Evolutionary conservation across 257 asterid species (phyloP).

Genomic region (Nicotiana obtusifolia): DNA sequence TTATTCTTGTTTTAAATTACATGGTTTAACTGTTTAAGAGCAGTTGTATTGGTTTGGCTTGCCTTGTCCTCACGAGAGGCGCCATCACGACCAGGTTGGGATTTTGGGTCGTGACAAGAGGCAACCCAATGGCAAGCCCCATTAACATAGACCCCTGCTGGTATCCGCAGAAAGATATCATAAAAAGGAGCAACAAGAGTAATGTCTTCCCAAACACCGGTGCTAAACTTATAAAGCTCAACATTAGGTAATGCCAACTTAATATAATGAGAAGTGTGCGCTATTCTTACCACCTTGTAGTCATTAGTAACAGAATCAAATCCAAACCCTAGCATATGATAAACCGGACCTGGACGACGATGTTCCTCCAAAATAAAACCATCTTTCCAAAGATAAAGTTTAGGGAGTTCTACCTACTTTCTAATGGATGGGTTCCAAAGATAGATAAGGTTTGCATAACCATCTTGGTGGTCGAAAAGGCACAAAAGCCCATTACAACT

Average conservation of each 20-base stretch:
- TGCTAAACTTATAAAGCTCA: neutral
- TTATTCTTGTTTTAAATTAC: too few relatives aligned
- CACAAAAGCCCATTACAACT: neutral
- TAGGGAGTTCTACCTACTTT: too few relatives aligned
- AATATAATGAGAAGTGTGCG: neutral
- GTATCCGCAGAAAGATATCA: neutral
- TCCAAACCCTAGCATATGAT: neutral
- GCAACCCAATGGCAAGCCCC: neutral
- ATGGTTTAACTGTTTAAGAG: too few relatives aligned
- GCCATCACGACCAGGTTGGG: too few relatives aligned
- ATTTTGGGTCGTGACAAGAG: too few relatives aligned
- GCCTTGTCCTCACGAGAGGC: too few relatives aligned
- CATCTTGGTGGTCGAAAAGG: neutral
- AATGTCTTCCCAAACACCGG: neutral
- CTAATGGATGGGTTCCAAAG: neutral
- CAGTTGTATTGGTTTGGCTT: too few relatives aligned
- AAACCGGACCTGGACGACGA: neutral
- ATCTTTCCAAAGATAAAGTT: neutral
- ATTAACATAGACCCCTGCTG: neutral
- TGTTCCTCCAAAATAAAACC: too few relatives aligned
- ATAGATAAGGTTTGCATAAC: neutral
- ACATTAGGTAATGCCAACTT: neutral
- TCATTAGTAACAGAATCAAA: neutral
- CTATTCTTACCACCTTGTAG: neutral
- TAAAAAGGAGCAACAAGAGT: neutral